phyloP scores from a whole-genome alignment of 768 basidiomycete species.

The Melanogaster broomeanus region DNA sequence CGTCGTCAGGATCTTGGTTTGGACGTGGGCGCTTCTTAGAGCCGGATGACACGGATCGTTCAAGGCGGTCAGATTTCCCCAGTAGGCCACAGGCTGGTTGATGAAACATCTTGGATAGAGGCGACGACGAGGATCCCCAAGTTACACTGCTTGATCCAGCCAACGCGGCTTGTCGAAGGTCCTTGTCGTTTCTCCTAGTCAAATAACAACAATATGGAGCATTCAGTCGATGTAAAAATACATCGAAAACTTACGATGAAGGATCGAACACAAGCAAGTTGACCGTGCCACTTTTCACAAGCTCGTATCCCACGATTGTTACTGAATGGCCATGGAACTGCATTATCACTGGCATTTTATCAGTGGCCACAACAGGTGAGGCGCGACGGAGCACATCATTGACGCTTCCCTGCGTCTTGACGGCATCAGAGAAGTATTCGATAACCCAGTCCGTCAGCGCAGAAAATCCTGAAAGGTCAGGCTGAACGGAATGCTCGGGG shows the following conservation, averaged over 20 bases:
- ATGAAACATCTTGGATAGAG: slow-evolving; percentile 4
- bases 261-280: slow-evolving; percentile 83
- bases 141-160: slow-evolving; percentile 3
- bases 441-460: slow-evolving; percentile 72
- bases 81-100: background rate
- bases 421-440: slow-evolving; percentile 59
- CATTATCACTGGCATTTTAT: slow-evolving; percentile 79
- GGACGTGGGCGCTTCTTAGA: slow-evolving; percentile 32
- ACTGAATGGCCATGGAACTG: slow-evolving; percentile 88
- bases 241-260: slow-evolving; percentile 45
- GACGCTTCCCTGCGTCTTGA: slow-evolving; percentile 36
- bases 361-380: slow-evolving; percentile 54
- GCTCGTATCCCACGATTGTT: slow-evolving; percentile 83
- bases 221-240: slow-evolving; percentile 4
- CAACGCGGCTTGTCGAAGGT: slow-evolving; percentile 23
- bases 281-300: slow-evolving; percentile 53
- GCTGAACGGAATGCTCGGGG: background rate
- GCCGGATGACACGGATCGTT: slow-evolving; percentile 18
- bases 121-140: slow-evolving; percentile 14
- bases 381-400: slow-evolving; percentile 55
- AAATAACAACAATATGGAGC: background rate
- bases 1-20: slow-evolving; percentile 26
- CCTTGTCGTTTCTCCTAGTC: slow-evolving; percentile 12
- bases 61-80: slow-evolving; percentile 24
- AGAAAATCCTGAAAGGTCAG: slow-evolving; percentile 38